These are phyloP conservation scores for Penicillium sp. DNA, from an alignment of 2,329 filamentous ascomycete genomes.

Conservation along the genomic window DNA sequence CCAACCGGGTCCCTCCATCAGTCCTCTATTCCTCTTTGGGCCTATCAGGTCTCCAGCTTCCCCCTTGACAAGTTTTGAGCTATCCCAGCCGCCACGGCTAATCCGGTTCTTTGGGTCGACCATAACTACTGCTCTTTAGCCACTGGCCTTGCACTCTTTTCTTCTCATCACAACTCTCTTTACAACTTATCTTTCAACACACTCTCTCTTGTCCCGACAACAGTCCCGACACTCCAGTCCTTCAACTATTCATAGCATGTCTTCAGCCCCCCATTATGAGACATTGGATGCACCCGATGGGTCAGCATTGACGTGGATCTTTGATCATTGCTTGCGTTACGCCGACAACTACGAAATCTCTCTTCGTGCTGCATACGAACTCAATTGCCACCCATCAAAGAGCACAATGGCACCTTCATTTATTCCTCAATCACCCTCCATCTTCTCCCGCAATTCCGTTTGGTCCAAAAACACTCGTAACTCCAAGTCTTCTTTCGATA, in stretches of 20 bases:
- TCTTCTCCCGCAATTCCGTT: conserved; percentile 36
- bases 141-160: background rate
- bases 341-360: conserved; percentile 65
- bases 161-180: background rate
- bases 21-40: conserved; percentile 1
- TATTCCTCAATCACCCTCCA: conserved; percentile 25
- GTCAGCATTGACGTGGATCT: conserved; percentile 52
- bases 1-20: conserved; percentile 3
- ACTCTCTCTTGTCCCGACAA: background rate
- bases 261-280: conserved; percentile 12
- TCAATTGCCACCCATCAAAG: conserved; percentile 59
- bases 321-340: conserved; percentile 62
- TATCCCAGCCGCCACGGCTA: conserved; percentile 15
- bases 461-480: conserved; percentile 24
- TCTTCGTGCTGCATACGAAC: conserved; percentile 65
- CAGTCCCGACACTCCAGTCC: background rate
- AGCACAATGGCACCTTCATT: conserved; percentile 24
- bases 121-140: conserved; percentile 8
- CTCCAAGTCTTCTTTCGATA: conserved; percentile 28
- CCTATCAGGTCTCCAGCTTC: conserved; percentile 5
- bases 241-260: conserved; percentile 11
- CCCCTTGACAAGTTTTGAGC: conserved; percentile 17
- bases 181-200: background rate
- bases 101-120: background rate
- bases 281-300: conserved; percentile 36